Evolutionary conservation across 805 yeast genomes (phyloP), one percentile per base, ranked within the genome.

Genomic region (Saccharomycopsis microspora): DNA sequence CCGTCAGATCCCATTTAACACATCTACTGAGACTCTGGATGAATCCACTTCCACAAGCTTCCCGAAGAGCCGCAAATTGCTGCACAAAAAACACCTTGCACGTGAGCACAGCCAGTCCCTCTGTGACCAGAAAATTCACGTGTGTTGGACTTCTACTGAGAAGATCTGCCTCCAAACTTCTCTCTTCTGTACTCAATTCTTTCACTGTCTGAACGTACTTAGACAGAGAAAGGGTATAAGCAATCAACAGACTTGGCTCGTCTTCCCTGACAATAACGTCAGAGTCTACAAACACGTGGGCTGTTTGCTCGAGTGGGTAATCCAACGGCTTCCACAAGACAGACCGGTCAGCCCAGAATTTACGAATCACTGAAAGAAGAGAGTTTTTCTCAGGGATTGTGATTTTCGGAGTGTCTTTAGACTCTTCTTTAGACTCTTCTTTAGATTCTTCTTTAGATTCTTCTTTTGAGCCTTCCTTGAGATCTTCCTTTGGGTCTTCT

Each of bases 281-380:
- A 5, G 95, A 85, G 59, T 94, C 97, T 19, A 86, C 87, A 68
- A 93, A 93, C 1, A 90, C 77, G 61, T 93, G 97, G 59, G 93
- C 97, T 0, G 82, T 74, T 0, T 88, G 74, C 2, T 65, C 54
- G 2, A 89, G 69, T 1, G 97, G 96, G 63, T 88, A 89, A 19
- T 76, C 82, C 34, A 93, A 68, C 0, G 96, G 95, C 55, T 85
- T 88, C 97, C 97, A 94, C 27, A 93, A 71, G 0, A 97, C 93
- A 1, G 97, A 85, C 57, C 98, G 69, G 64, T 93, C 97, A 1
- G 97, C 97, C 97, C 97, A 93, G 63, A 93, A 93, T 57, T 81
- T 86, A 0, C 95, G 77, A 48, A 94, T 67, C 0, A 95, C 79
- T 57, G 85, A 86, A 67, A 93, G 75, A 35, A 93, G 63, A 0